A percentile compares a stretch with the other conserved stretches of the same genome.
Evolutionary conservation across 352 stramenopile species (phyloP).

Genomic region (Blastocystis sp.): DNA sequence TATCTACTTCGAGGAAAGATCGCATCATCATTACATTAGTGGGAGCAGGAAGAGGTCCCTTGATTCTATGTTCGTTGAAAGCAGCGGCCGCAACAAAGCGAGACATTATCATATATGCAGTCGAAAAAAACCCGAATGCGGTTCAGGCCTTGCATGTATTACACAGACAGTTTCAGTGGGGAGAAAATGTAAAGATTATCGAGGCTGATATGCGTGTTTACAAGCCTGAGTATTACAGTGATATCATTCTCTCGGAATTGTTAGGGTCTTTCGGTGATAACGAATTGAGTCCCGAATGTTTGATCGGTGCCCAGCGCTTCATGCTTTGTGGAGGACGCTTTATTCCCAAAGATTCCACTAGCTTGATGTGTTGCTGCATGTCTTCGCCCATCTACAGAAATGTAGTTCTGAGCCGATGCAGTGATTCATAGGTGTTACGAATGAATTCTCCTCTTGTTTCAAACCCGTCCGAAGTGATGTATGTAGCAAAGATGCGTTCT

Average conservation of each 20-base stretch:
- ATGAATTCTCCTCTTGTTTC: neutral
- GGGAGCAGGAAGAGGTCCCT: constrained; percentile 86
- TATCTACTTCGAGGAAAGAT: neutral
- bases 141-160: constrained; percentile 82
- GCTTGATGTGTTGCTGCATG: constrained; percentile 85
- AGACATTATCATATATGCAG: constrained; percentile 79
- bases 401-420: constrained; percentile 66
- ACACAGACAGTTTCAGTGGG: constrained; percentile 67
- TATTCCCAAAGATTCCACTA: constrained; percentile 84
- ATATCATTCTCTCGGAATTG: constrained; percentile 90
- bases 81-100: constrained; percentile 71
- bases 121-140: constrained; percentile 97
- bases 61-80: constrained; percentile 80
- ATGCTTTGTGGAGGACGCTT: constrained; percentile 77
- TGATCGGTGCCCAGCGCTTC: constrained; percentile 85
- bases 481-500: constrained; percentile 89
- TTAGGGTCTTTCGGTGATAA: constrained; percentile 95
- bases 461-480: constrained; percentile 82
- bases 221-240: constrained; percentile 74
- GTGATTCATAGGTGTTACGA: neutral
- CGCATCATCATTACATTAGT: constrained; percentile 72
- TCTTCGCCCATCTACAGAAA: constrained; percentile 85
- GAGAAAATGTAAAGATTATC: constrained; percentile 72
- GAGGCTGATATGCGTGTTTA: constrained; percentile 77
- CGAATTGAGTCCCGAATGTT: constrained; percentile 94